Base-by-base conservation (phyloP, 2,329 filamentous ascomycete species). In the Talaromyces piceae region DNA sequence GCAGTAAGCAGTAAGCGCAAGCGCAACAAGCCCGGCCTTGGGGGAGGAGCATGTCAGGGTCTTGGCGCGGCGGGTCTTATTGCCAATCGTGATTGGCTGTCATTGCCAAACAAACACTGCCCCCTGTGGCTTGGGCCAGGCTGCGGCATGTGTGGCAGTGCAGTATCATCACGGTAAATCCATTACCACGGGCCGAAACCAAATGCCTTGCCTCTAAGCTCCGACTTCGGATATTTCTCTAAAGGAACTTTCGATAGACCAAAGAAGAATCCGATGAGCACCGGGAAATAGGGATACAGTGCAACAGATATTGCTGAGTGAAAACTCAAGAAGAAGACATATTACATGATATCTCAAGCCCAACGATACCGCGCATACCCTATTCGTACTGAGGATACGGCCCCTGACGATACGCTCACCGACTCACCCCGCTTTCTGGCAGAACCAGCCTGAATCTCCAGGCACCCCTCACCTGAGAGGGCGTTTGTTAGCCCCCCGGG, bases 1-100 rank as follows among this genome's bases (percentile, higher is more conserved):
- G 56, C 54, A 54, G 54, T 45, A 52, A 48, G 50, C 50, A 45
- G 47, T 45, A 45, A 48, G 37, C 45, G 50, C 45, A 52, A 47
- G 50, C 50, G 50, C 45, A 22, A 43, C 39, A 43, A n/a, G 39
- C 39, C 39, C 20, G 25, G 12, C 20, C 39, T 43, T 25, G 39
- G n/a, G n/a, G n/a, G 23, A 43, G 39, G 20, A 25, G 20, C 39
- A 6, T 23, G 20, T 13, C 39, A 22, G 12, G 3, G 12, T 16
- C 20, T 13, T 22, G 37, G 23, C 2, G 4, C 4, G 44, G n/a
- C 20, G 33, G 44, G 20, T 2, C 27, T n/a, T 2, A 18, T 16
- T 20, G 25, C 9, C 8, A 3, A 6, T 12, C 13, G 44, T 26
- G 25, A 12, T 28, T 20, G 44, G 44, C n/a, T 46, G 30, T 46